Percentiles rank a stretch among this genome's conserved stretches.
phyloP scores from a whole-genome alignment of 345 rosid species.

The Abelmoschus esculentus region DNA sequence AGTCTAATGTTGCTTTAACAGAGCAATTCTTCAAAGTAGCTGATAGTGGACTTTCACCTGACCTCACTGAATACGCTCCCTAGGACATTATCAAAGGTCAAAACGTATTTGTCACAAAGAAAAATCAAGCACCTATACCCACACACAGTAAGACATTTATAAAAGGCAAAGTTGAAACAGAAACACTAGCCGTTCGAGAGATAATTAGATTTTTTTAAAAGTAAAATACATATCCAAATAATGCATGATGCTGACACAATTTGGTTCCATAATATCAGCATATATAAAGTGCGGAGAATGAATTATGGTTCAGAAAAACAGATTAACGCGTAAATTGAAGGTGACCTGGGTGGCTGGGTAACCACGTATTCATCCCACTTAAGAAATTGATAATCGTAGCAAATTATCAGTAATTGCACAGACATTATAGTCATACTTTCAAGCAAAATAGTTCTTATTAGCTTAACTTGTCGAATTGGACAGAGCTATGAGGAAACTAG shows the following conservation, averaged over 20 bases:
- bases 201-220: background rate
- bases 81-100: conserved; percentile 13
- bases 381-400: background rate
- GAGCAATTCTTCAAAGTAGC: conserved; percentile 44
- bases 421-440: background rate
- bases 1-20: conserved; percentile 37
- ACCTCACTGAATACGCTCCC: conserved; percentile 48
- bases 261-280: background rate
- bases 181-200: background rate
- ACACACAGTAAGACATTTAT: background rate
- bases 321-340: background rate
- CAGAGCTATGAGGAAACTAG: background rate
- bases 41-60: conserved; percentile 59
- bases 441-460: background rate
- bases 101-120: background rate
- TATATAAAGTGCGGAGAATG: background rate
- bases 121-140: background rate
- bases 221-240: background rate
- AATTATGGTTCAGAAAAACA: background rate
- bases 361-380: background rate
- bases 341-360: background rate
- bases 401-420: background rate
- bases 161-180: background rate
- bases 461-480: background rate
- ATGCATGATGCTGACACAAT: background rate